phyloP scores from a whole-genome alignment of 1,284 basidiomycete species.

The Agroathelia rolfsii region DNA sequence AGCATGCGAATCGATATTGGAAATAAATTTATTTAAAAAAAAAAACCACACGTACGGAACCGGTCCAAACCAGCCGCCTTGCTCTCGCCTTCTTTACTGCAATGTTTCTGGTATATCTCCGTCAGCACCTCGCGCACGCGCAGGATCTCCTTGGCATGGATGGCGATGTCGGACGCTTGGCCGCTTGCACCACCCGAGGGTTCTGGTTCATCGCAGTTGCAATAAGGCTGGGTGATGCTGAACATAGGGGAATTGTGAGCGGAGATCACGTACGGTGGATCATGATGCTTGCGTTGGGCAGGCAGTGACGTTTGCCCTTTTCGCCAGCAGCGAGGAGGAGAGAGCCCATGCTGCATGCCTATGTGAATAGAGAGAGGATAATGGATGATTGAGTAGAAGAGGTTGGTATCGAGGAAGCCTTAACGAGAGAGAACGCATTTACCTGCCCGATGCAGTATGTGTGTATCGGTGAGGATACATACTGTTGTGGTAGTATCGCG shows the following conservation, averaged over 20 bases:
- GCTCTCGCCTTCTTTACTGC: slow-evolving; percentile 55
- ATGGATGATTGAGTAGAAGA: too few species aligned
- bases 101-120: slow-evolving; percentile 77
- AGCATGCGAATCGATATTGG: slow-evolving; percentile 7
- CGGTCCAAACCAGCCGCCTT: slow-evolving; percentile 55
- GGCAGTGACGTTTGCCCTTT: slow-evolving; percentile 78
- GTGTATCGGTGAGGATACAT: slow-evolving; percentile 87
- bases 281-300: slow-evolving; percentile 92
- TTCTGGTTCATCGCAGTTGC: slow-evolving; percentile 37
- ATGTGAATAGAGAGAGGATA: too few species aligned
- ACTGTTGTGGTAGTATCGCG: slow-evolving; percentile 34
- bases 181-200: slow-evolving; percentile 90
- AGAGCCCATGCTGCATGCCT: slow-evolving; percentile 90
- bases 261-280: slow-evolving; percentile 72
- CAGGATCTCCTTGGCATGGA: slow-evolving; percentile 89
- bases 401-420: too few species aligned
- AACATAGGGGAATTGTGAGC: slow-evolving; percentile 10
- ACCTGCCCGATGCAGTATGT: slow-evolving; percentile 92
- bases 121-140: slow-evolving; percentile 76
- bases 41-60: slow-evolving; percentile 52
- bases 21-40: slow-evolving; percentile 12
- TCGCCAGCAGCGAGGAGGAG: slow-evolving; percentile 78
- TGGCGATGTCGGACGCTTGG: slow-evolving; percentile 89
- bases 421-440: too few species aligned
- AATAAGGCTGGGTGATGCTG: slow-evolving; percentile 7